phyloP scores from a whole-genome alignment of 805 yeast genomes.

The Candida arabinofermentans region DNA sequence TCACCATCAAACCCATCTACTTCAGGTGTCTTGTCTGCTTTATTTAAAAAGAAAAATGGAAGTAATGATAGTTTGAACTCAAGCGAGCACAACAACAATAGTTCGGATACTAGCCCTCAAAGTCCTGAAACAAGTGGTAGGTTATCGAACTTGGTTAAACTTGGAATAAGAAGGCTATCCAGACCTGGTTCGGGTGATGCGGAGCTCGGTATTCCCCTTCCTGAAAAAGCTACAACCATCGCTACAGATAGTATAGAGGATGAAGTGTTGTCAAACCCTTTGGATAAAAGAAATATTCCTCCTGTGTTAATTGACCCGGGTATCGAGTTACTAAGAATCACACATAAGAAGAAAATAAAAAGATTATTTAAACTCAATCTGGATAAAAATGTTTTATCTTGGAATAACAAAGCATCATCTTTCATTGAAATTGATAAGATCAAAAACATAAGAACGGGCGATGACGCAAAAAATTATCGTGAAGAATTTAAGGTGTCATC shows the following conservation, averaged over 20 bases:
- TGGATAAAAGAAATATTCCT: conserved; percentile 35
- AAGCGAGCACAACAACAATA: conserved; percentile 9
- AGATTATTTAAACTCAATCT: conserved; percentile 55
- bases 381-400: conserved; percentile 47
- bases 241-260: conserved; percentile 6
- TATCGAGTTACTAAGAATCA: conserved; percentile 59
- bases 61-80: conserved; percentile 8
- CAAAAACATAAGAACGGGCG: conserved; percentile 54
- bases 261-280: conserved; percentile 12
- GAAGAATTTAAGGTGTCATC: conserved; percentile 76
- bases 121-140: conserved; percentile 7
- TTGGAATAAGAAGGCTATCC: conserved; percentile 13
- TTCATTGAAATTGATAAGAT: conserved; percentile 57
- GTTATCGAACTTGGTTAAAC: conserved; percentile 6
- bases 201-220: conserved; percentile 7
- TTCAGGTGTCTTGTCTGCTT: neutral
- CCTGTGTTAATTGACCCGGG: conserved; percentile 53
- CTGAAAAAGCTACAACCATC: neutral
- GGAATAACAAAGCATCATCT: conserved; percentile 51
- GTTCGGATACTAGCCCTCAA: conserved; percentile 4
- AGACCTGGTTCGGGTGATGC: conserved; percentile 16
- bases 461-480: conserved; percentile 77
- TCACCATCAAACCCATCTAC: neutral
- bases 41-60: conserved; percentile 4
- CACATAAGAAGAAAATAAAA: conserved; percentile 64